Conservation (phyloP, 768 basidiomycete genomes). For the Baorangia bicolor region DNA sequence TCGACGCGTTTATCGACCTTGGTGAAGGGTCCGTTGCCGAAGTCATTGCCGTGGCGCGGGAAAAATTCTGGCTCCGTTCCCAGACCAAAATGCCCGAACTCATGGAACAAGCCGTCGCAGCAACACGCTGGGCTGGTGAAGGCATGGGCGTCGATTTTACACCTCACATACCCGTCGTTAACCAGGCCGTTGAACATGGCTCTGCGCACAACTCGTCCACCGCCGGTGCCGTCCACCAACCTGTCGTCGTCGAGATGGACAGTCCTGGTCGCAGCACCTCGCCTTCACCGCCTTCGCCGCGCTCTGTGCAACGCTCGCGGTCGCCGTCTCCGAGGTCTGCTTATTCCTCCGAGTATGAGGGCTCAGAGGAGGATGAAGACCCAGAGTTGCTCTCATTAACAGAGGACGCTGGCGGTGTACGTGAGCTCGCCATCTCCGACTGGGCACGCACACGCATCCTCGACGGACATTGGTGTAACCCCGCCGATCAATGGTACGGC, state of each 20-base stretch:
- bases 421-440: slow-evolving; percentile 61
- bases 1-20: slow-evolving; percentile 72
- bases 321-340: slow-evolving; percentile 31
- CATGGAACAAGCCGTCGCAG: slow-evolving; percentile 66
- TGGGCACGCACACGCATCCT: slow-evolving; percentile 72
- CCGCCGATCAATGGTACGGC: slow-evolving; percentile 67
- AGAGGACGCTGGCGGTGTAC: slow-evolving; percentile 46
- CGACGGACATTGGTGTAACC: slow-evolving; percentile 75
- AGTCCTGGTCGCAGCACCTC: slow-evolving; percentile 28
- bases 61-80: slow-evolving; percentile 68
- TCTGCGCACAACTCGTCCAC: slow-evolving; percentile 12
- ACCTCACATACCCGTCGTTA: slow-evolving; percentile 17
- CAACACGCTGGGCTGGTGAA: slow-evolving; percentile 44
- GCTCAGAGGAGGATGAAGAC: slow-evolving; percentile 44
- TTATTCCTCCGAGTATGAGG: slow-evolving; percentile 36
- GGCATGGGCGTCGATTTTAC: slow-evolving; percentile 34
- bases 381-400: slow-evolving; percentile 43
- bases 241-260: slow-evolving; percentile 4
- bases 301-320: slow-evolving; percentile 28
- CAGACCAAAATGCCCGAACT: slow-evolving; percentile 66
- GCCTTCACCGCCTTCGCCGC: slow-evolving; percentile 26
- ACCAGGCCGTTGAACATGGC: slow-evolving; percentile 5
- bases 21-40: slow-evolving; percentile 67
- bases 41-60: slow-evolving; percentile 59
- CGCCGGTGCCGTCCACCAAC: neutral